Base-by-base conservation (phyloP, 352 stramenopile genomes). In the Pythium catenulatum region DNA sequence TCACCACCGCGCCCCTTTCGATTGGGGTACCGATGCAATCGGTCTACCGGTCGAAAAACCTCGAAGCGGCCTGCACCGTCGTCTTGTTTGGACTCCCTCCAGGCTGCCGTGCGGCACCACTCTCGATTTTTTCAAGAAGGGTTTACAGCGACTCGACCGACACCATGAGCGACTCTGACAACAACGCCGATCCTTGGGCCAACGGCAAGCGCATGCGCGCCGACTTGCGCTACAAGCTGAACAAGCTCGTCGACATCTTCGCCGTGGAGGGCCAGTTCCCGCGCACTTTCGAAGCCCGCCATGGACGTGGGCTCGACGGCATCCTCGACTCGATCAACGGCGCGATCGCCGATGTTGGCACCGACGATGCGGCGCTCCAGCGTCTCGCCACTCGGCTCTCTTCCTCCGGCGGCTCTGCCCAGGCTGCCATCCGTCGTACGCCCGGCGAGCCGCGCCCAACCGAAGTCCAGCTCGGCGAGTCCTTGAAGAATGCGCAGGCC, bases 1-100 rank as follows among this genome's bases (percentile, higher is more conserved):
- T n/a, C 56, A 69, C 59, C 59, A 69, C 59, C 36, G 65, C 65
- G 65, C 65, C 65, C 65, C 65, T 74, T 50, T 74, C 65, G 41
- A 34, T n/a, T 54, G 65, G 36, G 65, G 27, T 32, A 39, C 54
- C 27, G 65, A 36, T 37, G 65, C 14, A 74, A 27, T 36, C 65
- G 37, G 54, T 27, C 65, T 15, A 21, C 34, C 65, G 65, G 41
- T 34, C 41, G 65, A 74, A 54, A 74, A 74, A 74, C 17, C 32
- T 27, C n/a, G 8, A 34, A 54, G 65, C n/a, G 37, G 65, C 65
- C n/a, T n/a, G n/a, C n/a, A n/a, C n/a, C n/a, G n/a, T n/a, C n/a
- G n/a, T n/a, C n/a, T n/a, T n/a, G n/a, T n/a, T n/a, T n/a, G n/a
- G n/a, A n/a, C n/a, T n/a, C n/a, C n/a, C n/a, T n/a, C n/a, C n/a